Evolutionary conservation across 352 stramenopile genomes (phyloP).

Genomic region (Pelagophyceae sp.): DNA sequence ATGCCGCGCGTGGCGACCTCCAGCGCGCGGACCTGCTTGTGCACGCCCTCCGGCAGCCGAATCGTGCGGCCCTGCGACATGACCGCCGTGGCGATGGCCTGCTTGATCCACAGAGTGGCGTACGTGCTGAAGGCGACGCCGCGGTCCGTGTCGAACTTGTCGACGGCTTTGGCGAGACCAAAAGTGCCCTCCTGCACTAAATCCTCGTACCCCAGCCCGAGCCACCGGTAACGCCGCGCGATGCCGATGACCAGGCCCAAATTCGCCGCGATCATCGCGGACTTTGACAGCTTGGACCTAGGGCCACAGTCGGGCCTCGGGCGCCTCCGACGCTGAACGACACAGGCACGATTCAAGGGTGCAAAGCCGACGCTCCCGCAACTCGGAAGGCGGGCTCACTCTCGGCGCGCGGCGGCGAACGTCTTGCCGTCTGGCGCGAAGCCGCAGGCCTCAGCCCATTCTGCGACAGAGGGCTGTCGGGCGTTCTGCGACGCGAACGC

Average conservation of each 20-base stretch:
- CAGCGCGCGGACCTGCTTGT: constrained; percentile 56
- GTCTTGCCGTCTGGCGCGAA: too few species aligned
- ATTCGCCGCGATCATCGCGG: constrained; percentile 52
- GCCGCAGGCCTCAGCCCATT: too few species aligned
- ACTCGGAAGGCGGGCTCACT: too few species aligned
- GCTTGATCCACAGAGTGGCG: constrained; percentile 55
- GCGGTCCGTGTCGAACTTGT: constrained; percentile 53
- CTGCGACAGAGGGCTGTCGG: too few species aligned
- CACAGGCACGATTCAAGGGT: too few species aligned
- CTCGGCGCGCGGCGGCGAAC: too few species aligned
- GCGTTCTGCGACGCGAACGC: too few species aligned
- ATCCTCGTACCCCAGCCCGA: constrained; percentile 41
- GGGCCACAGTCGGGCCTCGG: too few species aligned
- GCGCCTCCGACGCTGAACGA: too few species aligned
- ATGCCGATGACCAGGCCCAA: constrained; percentile 63
- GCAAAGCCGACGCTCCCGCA: too few species aligned
- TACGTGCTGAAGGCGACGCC: constrained; percentile 58
- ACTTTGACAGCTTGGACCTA: background rate
- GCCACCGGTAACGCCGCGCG: constrained; percentile 40
- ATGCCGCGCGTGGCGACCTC: background rate
- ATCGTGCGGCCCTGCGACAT: background rate
- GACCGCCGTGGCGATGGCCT: background rate
- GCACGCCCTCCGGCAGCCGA: constrained; percentile 49
- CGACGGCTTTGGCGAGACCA: constrained; percentile 16
- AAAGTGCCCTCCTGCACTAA: background rate